A percentile compares a stretch with the other conserved stretches of the same genome.
phyloP scores from a whole-genome alignment of 768 basidiomycete genomes.

The Rhizopogon vesiculosus region DNA sequence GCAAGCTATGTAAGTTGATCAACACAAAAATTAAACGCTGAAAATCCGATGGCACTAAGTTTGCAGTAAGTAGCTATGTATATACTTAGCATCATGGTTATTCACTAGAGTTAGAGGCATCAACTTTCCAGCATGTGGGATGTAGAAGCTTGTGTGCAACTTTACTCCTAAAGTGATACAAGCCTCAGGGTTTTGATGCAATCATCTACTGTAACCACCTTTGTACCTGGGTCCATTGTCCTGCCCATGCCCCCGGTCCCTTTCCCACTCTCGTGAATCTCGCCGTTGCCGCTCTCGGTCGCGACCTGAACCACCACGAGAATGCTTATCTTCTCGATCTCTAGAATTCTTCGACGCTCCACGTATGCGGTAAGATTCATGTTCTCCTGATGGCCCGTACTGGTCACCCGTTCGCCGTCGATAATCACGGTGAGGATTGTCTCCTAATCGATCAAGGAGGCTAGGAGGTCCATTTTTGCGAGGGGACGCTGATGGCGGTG shows the following conservation, averaged over 20 bases:
- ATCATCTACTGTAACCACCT: conserved; percentile 36
- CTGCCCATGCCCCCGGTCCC: conserved; percentile 15
- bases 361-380: conserved; percentile 21
- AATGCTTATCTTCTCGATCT: conserved; percentile 10
- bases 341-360: conserved; percentile 22
- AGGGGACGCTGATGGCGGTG: conserved; percentile 9
- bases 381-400: not conserved
- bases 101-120: not conserved
- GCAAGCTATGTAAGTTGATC: too few species aligned
- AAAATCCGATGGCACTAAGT: too few species aligned
- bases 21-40: not conserved
- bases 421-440: conserved; percentile 1
- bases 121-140: not conserved
- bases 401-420: conserved; percentile 3
- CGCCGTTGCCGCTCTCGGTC: conserved; percentile 14
- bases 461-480: conserved; percentile 17
- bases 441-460: conserved; percentile 33
- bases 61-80: too few species aligned
- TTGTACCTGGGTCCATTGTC: conserved; percentile 42
- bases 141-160: conserved; percentile 54
- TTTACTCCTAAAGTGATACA: conserved; percentile 73
- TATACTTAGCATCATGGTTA: not conserved
- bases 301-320: conserved; percentile 8
- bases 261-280: conserved; percentile 16
- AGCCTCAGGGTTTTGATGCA: conserved; percentile 24